Percentiles rank a stretch among this genome's conserved stretches.
Evolutionary conservation across 768 basidiomycete genomes (phyloP).

Genomic region (Terana coerulea): DNA sequence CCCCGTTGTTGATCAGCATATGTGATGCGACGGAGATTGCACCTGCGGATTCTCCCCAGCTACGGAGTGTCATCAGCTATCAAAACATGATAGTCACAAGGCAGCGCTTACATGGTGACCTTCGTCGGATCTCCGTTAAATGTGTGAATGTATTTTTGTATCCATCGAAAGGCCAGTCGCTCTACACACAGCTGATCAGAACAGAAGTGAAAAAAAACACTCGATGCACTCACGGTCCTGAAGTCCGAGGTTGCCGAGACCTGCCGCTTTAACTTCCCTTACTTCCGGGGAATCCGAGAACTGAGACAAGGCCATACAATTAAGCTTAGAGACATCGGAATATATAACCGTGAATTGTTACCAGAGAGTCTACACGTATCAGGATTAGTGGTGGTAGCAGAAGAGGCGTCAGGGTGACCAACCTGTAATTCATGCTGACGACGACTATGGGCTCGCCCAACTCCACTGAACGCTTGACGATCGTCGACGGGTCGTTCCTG

Average conservation of each 20-base stretch:
- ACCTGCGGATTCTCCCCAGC: constrained; percentile 37
- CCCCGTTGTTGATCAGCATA: constrained; percentile 20
- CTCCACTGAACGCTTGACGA: constrained; percentile 35
- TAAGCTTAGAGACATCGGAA: too few species aligned
- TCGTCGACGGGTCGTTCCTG: constrained; percentile 11
- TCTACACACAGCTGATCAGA: neutral
- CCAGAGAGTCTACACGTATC: neutral
- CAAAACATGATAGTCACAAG: neutral
- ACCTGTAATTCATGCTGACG: constrained; percentile 54
- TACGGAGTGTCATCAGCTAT: neutral
- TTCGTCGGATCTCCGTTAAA: constrained; percentile 11
- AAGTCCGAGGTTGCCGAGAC: constrained; percentile 45
- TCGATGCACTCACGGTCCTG: constrained; percentile 37
- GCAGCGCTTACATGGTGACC: constrained; percentile 7
- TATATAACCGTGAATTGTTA: neutral
- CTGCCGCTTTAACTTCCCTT: constrained; percentile 37
- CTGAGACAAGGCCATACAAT: constrained; percentile 15
- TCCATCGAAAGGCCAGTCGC: constrained; percentile 10
- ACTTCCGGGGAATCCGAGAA: constrained; percentile 40
- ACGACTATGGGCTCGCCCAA: constrained; percentile 44
- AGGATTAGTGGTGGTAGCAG: neutral
- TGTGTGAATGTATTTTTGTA: constrained; percentile 10
- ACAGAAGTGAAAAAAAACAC: neutral
- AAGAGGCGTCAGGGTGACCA: neutral
- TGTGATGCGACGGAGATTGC: constrained; percentile 31